These are phyloP conservation scores for Kernera saxatilis DNA, from an alignment of 345 rosid genomes.

Conservation along the genomic window DNA sequence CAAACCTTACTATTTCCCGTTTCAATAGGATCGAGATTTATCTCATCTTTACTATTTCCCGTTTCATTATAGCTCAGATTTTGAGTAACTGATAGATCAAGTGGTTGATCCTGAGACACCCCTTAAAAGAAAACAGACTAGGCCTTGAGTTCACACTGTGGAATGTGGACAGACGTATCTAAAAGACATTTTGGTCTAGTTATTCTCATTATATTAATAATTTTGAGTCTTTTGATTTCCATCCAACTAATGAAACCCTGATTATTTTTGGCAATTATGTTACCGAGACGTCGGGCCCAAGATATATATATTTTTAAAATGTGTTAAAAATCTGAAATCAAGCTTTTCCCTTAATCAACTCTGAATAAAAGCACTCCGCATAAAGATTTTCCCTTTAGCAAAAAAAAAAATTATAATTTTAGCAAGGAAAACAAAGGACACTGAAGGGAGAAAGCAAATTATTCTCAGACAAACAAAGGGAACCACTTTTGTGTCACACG, in stretches of 20 bases:
- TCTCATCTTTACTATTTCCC: too few relatives aligned
- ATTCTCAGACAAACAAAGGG: slow-evolving; percentile 30
- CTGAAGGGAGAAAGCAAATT: slow-evolving; percentile 18
- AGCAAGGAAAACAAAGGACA: not conserved
- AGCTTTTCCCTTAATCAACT: slow-evolving; percentile 13
- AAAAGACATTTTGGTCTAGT: not conserved
- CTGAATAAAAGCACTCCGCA: slow-evolving; percentile 12
- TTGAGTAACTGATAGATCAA: too few relatives aligned
- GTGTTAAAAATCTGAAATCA: slow-evolving; percentile 18
- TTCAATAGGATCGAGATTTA: too few relatives aligned
- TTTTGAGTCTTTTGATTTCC: slow-evolving; percentile 15
- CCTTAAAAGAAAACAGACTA: too few relatives aligned
- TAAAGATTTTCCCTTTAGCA: not conserved
- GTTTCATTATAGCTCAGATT: too few relatives aligned
- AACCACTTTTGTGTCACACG: slow-evolving; percentile 32
- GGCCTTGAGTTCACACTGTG: too few relatives aligned
- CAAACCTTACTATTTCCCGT: too few relatives aligned
- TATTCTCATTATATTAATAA: not conserved
- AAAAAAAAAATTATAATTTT: not conserved
- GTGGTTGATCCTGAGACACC: too few relatives aligned
- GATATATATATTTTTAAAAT: not conserved
- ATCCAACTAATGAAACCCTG: not conserved
- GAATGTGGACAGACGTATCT: too few relatives aligned
- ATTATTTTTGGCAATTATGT: not conserved
- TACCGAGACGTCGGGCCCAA: not conserved